Base-by-base conservation (phyloP, 495 filamentous ascomycete species). In the Hyaloscypha bicolor region DNA sequence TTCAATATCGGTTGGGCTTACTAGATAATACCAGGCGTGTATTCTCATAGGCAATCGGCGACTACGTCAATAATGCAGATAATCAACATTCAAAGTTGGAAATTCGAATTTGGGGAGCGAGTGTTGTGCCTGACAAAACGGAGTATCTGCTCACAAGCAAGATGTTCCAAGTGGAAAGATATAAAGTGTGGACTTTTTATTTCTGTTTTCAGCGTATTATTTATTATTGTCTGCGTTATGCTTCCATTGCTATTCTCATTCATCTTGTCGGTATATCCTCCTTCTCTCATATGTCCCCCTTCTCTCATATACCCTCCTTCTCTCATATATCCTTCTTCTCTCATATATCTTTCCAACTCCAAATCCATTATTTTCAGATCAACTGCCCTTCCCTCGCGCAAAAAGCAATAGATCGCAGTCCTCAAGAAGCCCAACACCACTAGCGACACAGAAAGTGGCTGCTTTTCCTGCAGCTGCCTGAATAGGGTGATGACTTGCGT, bases 291-390 rank as follows among this genome's bases (percentile, higher is more conserved):
- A 53, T 32, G 53, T 21, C 6, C n/a, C n/a, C n/a, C n/a, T n/a
- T n/a, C n/a, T n/a, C n/a, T n/a, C n/a, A n/a, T n/a, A n/a, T n/a
- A n/a, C n/a, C n/a, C n/a, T 48, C 21, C 60, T 30, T 53, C 60
- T 48, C 39, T 63, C 60, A 63, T 53, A 53, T 32, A 63, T 21
- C 6, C n/a, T 48, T 33, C 60, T 30, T 53, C 60, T 48, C 39
- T 63, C 60, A 63, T 53, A 53, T 32, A 63, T 21, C 6, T 1
- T 48, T 63, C 60, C 52, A 63, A 63, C 9, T 63, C 22, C 42
- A 53, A 42, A 63, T 63, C 60, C 60, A 63, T 63, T 9, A 33
- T 5, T 30, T 52, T 53, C 39, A 53, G 48, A 33, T 63, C 60
- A 3, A 63, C 60, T 31, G 37, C 60, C 22, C 30, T 32, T 14